phyloP scores from a whole-genome alignment of 2,329 filamentous ascomycete genomes.

The Diaporthe citrichinensis region DNA sequence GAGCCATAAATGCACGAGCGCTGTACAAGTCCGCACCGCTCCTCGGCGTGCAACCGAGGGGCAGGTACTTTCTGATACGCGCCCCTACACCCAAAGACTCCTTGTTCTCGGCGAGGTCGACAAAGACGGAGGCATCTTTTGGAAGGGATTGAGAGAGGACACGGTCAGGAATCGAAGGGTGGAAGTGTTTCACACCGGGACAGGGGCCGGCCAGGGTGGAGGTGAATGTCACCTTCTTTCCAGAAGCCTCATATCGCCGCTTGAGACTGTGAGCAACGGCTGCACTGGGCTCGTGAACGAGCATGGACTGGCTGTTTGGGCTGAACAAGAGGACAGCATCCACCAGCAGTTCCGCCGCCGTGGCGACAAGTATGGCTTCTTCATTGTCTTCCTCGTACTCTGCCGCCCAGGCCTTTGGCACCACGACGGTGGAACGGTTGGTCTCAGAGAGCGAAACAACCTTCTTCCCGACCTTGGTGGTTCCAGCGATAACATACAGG shows the following conservation, averaged over 20 bases:
- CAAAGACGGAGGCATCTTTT: slow-evolving; percentile 9
- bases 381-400: slow-evolving; percentile 11
- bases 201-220: slow-evolving; percentile 3
- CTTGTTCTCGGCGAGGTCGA: slow-evolving; percentile 9
- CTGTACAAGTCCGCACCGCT: slow-evolving; percentile 15
- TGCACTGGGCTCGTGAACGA: slow-evolving; percentile 3
- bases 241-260: slow-evolving; percentile 5
- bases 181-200: slow-evolving; percentile 3
- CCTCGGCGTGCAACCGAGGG: slow-evolving; percentile 1
- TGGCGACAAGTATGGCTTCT: slow-evolving; percentile 10
- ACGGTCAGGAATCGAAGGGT: slow-evolving; percentile 18
- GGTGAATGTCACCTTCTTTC: slow-evolving; percentile 15
- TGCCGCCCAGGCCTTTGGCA: not conserved
- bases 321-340: slow-evolving; percentile 11
- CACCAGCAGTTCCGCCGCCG: slow-evolving; percentile 5
- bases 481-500: slow-evolving; percentile 7
- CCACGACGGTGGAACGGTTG: not conserved
- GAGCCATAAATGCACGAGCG: slow-evolving; percentile 20
- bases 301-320: not conserved
- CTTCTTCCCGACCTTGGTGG: not conserved
- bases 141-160: slow-evolving; percentile 1
- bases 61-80: slow-evolving; percentile 19
- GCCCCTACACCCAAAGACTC: slow-evolving; percentile 10
- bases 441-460: not conserved
- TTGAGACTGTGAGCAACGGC: slow-evolving; percentile 13